These are phyloP conservation scores for Poa annua DNA, from an alignment of 176 grass and related monocot species.

Conservation along the genomic window DNA sequence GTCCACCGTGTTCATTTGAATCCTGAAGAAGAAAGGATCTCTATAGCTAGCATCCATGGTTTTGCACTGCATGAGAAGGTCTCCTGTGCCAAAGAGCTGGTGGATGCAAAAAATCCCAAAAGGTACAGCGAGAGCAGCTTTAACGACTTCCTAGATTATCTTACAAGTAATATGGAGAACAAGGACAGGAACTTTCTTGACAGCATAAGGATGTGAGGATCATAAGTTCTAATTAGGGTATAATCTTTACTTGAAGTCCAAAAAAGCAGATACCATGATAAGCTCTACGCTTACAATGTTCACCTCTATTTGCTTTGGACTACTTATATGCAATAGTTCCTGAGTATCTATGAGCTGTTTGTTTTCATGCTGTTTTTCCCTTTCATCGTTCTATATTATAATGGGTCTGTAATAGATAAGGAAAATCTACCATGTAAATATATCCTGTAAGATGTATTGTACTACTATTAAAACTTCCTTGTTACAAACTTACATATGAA, in stretches of 20 bases:
- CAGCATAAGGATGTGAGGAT: conserved; percentile 45
- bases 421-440: conserved; percentile 16
- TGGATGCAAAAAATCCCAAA: conserved; percentile 52
- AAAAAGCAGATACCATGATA: conserved; percentile 16
- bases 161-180: conserved; percentile 29
- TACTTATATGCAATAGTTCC: conserved; percentile 2
- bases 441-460: not conserved
- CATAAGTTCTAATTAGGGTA: not conserved
- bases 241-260: conserved; percentile 11
- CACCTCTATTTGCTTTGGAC: conserved; percentile 1
- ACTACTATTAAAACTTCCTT: not conserved
- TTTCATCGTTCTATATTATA: not conserved
- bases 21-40: conserved; percentile 50
- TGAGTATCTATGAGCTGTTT: not conserved
- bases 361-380: conserved; percentile 9
- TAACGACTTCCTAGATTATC: conserved; percentile 67
- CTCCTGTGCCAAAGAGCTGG: conserved; percentile 46
- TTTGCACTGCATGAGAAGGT: conserved; percentile 71
- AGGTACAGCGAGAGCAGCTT: conserved; percentile 73
- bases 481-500: not conserved
- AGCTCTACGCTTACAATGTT: not conserved
- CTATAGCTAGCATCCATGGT: conserved; percentile 74
- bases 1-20: conserved; percentile 64
- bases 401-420: conserved; percentile 24
- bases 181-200: conserved; percentile 55